A percentile compares a stretch with the other conserved stretches of the same genome.
Conservation (phyloP, 2,329 filamentous ascomycete genomes). For the Dothideomycetes sp. region DNA sequence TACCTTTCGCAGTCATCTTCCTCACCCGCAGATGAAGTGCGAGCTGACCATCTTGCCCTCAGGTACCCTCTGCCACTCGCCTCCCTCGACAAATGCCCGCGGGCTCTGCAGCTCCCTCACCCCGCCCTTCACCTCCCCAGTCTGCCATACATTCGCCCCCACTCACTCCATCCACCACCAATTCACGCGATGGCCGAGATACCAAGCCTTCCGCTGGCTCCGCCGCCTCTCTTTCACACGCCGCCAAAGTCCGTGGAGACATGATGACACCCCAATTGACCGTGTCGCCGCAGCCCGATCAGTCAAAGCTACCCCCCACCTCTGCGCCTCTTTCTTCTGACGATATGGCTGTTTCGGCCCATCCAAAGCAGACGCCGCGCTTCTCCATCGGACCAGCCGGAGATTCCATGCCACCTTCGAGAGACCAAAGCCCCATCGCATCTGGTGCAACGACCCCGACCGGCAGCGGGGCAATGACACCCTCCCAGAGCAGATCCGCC, state of each 20-base stretch:
- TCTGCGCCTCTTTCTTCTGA: constrained; percentile 31
- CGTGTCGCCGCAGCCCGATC: constrained; percentile 27
- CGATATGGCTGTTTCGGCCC: constrained; percentile 30
- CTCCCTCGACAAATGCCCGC: constrained; percentile 31
- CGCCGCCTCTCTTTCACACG: constrained; percentile 8
- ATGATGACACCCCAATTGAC: constrained; percentile 54
- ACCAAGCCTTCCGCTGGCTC: constrained; percentile 23
- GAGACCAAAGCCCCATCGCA: constrained; percentile 46
- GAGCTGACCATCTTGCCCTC: constrained; percentile 18
- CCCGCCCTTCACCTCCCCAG: constrained; percentile 54
- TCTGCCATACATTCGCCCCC: constrained; percentile 77
- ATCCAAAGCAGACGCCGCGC: constrained; percentile 38
- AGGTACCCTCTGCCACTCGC: constrained; percentile 37
- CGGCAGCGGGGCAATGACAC: constrained; percentile 27
- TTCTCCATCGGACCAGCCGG: constrained; percentile 47
- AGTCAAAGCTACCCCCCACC: constrained; percentile 28
- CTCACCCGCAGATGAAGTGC: not conserved
- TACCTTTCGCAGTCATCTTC: constrained; percentile 1
- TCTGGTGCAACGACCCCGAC: constrained; percentile 40
- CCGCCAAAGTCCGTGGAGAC: constrained; percentile 29
- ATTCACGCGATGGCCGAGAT: constrained; percentile 47
- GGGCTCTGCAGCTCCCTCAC: constrained; percentile 43
- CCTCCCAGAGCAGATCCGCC: constrained; percentile 53
- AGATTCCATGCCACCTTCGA: constrained; percentile 42
- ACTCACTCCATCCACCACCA: constrained; percentile 73